Evolutionary conservation across 306 rosid species (phyloP), one percentile per base, ranked within the genome.

Genomic region (Lupinus albus): DNA sequence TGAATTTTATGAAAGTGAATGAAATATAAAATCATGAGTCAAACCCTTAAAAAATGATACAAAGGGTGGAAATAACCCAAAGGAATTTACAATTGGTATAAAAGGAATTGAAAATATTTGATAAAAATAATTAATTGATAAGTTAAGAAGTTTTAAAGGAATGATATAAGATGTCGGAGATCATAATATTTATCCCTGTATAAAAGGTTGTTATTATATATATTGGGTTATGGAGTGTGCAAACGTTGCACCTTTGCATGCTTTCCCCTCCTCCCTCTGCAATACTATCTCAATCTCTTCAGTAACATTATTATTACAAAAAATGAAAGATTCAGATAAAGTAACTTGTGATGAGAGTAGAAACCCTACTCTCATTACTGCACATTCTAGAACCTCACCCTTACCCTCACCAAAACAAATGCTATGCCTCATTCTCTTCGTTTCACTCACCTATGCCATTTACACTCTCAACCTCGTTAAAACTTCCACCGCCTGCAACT

Each of bases 251-350:
- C 54, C 73, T 63, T 0, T 74, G 79, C 73, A 79, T 74, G 73
- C 54, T 65, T 35, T 14, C 57, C 28, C 28, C 79, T 45, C 48
- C 30, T 25, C 67, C 61, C 14, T 21, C 63, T 42, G 49, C 32
- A 14, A 0, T 9, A 8, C 11, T 9, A n/a, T n/a, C n/a, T n/a
- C n/a, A n/a, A n/a, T n/a, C n/a, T 2, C 36, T 15, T 12, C 11
- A 46, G 4, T 3, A 25, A 25, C 2, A 20, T 20, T 20, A 20
- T 25, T 25, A 25, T 25, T 25, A 25, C 30, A 33, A 78, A 51
- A 51, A 59, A 89, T 93, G 98, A 93, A 88, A 44, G 95, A 87
- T 28, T 55, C 84, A 1, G 96, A 87, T 65, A 89, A 86, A 71
- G 20, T 82, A 13, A 65, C 79, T 25, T 89, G 94, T 91, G 96